These are phyloP conservation scores for Flaveria robusta DNA, from an alignment of 129 eudicot species.

Conservation along the genomic window DNA sequence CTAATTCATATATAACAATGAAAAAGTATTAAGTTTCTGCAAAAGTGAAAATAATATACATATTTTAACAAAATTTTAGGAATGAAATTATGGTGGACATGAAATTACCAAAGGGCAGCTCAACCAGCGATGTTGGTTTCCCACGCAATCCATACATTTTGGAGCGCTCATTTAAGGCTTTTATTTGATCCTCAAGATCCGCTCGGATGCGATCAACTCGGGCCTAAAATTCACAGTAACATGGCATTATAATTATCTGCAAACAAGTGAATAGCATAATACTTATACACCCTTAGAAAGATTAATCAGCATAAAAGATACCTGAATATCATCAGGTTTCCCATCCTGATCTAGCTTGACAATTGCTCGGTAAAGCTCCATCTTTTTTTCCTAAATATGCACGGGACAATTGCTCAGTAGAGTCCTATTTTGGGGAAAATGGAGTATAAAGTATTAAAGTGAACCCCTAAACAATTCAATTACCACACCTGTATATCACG, in stretches of 20 bases:
- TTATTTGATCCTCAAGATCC: constrained; percentile 77
- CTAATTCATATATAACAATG: not conserved
- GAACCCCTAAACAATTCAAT: not conserved
- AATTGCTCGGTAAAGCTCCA: constrained; percentile 85
- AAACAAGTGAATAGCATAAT: constrained; percentile 13
- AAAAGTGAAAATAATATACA: not conserved
- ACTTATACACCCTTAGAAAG: not conserved
- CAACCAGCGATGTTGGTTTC: constrained; percentile 78
- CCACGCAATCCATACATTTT: constrained; percentile 83
- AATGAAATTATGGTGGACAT: not conserved
- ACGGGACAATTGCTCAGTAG: not conserved
- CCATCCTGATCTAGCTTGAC: constrained; percentile 81
- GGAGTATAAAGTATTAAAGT: not conserved
- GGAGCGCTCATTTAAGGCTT: constrained; percentile 77
- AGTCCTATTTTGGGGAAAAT: not conserved
- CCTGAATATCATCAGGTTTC: constrained; percentile 67
- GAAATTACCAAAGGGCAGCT: constrained; percentile 89
- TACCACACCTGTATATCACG: constrained; percentile 82
- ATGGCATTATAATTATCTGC: not conserved
- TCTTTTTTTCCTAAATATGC: constrained; percentile 73
- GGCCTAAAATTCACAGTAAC: constrained; percentile 42
- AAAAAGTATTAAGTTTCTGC: not conserved
- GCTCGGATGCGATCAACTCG: constrained; percentile 59
- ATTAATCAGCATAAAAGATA: constrained; percentile 32
- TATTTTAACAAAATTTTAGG: not conserved